These are phyloP conservation scores for Talinum fruticosum DNA, from an alignment of 148 eudicot species.

Conservation along the genomic window DNA sequence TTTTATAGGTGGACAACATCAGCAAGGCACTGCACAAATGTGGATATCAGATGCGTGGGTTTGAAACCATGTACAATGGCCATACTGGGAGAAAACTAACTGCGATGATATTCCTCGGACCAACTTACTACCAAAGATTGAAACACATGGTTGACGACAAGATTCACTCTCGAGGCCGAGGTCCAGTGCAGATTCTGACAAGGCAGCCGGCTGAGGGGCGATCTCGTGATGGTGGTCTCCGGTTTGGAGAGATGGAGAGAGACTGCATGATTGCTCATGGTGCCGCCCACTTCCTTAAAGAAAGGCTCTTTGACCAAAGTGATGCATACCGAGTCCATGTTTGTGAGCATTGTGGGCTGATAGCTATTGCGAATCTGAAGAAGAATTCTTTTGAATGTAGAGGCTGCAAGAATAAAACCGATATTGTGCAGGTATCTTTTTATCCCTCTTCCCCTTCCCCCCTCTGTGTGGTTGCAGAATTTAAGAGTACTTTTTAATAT, in stretches of 20 bases:
- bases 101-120: conserved; percentile 95
- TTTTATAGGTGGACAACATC: conserved; percentile 78
- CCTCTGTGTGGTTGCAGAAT: background rate
- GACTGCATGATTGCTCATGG: conserved; percentile 99
- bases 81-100: conserved; percentile 85
- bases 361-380: conserved; percentile 90
- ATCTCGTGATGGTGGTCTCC: conserved; percentile 96
- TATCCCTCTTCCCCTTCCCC: background rate
- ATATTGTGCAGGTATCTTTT: conserved; percentile 74
- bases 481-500: too few relatives aligned
- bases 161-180: conserved; percentile 97
- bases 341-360: conserved; percentile 86
- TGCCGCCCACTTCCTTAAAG: conserved; percentile 94
- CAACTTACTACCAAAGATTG: conserved; percentile 92
- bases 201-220: conserved; percentile 99
- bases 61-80: conserved; percentile 97
- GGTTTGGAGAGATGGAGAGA: conserved; percentile 98
- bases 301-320: conserved; percentile 95
- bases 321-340: conserved; percentile 95
- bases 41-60: conserved; percentile 99
- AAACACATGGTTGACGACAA: conserved; percentile 99
- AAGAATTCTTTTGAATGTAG: conserved; percentile 96
- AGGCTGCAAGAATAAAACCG: conserved; percentile 94
- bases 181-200: conserved; percentile 91
- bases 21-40: conserved; percentile 97